Evolutionary conservation across 208 protist genomes (phyloP).

Genomic region (Crithidia thermophila): DNA sequence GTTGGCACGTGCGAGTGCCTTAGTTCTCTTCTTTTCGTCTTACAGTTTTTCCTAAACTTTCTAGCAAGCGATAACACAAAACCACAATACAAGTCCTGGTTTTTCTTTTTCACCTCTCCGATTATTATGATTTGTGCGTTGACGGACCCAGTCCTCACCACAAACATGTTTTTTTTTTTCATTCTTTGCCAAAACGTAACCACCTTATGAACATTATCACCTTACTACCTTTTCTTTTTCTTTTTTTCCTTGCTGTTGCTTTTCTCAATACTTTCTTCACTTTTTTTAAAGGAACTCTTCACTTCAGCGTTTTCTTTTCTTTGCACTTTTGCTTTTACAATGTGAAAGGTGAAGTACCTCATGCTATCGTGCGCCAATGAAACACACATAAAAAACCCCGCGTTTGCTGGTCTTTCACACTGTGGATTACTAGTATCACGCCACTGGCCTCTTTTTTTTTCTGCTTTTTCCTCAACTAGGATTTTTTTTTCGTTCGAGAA

Average conservation of each 20-base stretch:
- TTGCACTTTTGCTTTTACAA: conserved; percentile 1
- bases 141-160: too few relatives aligned
- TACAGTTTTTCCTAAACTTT: too few relatives aligned
- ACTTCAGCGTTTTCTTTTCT: not conserved
- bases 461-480: not conserved
- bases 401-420: too few relatives aligned
- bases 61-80: too few relatives aligned
- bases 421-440: too few relatives aligned
- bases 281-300: not conserved
- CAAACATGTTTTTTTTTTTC: not conserved
- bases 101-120: too few relatives aligned
- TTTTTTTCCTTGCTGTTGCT: not conserved
- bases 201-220: not conserved
- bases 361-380: conserved; percentile 6
- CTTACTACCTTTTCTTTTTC: not conserved
- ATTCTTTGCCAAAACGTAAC: not conserved
- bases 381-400: too few relatives aligned
- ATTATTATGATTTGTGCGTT: too few relatives aligned
- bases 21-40: too few relatives aligned
- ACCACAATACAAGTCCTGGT: too few relatives aligned
- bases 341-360: too few relatives aligned
- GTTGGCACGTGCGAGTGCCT: too few relatives aligned
- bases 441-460: conserved; percentile 4
- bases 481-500: not conserved
- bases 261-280: not conserved